Evolutionary conservation across 306 rosid species (phyloP), one percentile per base, ranked within the genome.

Genomic region (Cicer cuneatum): DNA sequence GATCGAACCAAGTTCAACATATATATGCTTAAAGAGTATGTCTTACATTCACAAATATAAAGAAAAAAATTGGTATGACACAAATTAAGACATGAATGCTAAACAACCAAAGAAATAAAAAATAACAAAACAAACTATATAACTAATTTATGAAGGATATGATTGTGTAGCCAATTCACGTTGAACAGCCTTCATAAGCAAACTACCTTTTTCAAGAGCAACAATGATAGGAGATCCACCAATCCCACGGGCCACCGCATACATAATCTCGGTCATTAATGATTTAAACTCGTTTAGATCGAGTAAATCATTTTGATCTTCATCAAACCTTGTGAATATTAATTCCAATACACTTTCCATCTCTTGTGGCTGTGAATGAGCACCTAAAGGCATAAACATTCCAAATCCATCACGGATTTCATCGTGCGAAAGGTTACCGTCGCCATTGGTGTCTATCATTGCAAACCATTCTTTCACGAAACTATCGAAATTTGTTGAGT

Each of bases 191-290:
- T 54, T 85, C 69, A 68, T 78, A 9, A 91, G 89, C 24, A 85
- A 71, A 76, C 91, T 86, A 75, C 79, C 86, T 21, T 80, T 64
- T 15, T 84, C 85, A 60, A 89, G 84, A 41, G 75, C 87, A 13
- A 88, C 86, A 13, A 80, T 73, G 43, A 88, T 48, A 1, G 97
- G 96, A 5, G 86, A 83, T 15, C 78, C 87, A 13, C 87, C 89
- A 2, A 92, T 88, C 7, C 93, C 86, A 6, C 82, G 74, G 3
- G 93, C 97, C 62, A 88, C 66, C 0, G 93, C 96, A 2, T 86
- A 66, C 88, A 92, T 71, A 18, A 88, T 84, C 71, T 92, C 93
- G 1, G 21, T 78, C 76, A 88, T 77, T 3, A 87, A 75, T 1
- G 71, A 76, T 61, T 70, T 80, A 65, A 88, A 90, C 78, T 83